These are phyloP conservation scores for Cladosporium colombiae DNA, from an alignment of 2,329 filamentous ascomycete genomes.

Conservation along the genomic window DNA sequence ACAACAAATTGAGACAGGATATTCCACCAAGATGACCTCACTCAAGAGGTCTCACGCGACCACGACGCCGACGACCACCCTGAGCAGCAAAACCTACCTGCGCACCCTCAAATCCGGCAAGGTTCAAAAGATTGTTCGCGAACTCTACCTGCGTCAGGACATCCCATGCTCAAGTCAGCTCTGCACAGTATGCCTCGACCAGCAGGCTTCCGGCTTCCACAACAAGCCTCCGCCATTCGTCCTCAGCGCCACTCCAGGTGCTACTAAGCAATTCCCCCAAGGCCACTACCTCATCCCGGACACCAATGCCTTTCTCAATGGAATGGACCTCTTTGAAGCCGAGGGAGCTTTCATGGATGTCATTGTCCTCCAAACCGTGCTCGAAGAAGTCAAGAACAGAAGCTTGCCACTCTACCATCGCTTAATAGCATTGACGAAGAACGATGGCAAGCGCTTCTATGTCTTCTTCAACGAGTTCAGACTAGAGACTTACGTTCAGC, in stretches of 20 bases:
- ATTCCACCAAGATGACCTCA: constrained; percentile 55
- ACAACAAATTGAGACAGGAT: not conserved
- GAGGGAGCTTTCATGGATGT: constrained; percentile 92
- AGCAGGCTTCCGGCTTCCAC: constrained; percentile 68
- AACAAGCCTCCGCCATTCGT: constrained; percentile 79
- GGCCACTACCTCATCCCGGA: constrained; percentile 95
- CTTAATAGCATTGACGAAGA: constrained; percentile 84
- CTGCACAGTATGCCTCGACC: constrained; percentile 71
- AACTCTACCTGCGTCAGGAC: constrained; percentile 92
- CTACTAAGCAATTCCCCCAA: constrained; percentile 76
- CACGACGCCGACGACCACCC: constrained; percentile 61
- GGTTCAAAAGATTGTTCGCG: constrained; percentile 97
- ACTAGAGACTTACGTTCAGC: constrained; percentile 80
- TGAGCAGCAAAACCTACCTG: constrained; percentile 95
- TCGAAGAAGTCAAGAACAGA: constrained; percentile 92
- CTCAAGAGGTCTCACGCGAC: constrained; percentile 60
- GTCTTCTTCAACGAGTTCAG: constrained; percentile 99
- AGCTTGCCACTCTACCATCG: constrained; percentile 95
- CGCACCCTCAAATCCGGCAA: constrained; percentile 93
- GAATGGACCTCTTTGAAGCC: constrained; percentile 96
- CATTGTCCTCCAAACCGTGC: constrained; percentile 91
- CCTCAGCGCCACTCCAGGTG: constrained; percentile 83
- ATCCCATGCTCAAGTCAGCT: constrained; percentile 95
- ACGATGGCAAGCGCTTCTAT: constrained; percentile 95
- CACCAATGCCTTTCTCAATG: constrained; percentile 91